phyloP scores from a whole-genome alignment of 108 stramenopile genomes.

The Nannochloropsis salina region DNA sequence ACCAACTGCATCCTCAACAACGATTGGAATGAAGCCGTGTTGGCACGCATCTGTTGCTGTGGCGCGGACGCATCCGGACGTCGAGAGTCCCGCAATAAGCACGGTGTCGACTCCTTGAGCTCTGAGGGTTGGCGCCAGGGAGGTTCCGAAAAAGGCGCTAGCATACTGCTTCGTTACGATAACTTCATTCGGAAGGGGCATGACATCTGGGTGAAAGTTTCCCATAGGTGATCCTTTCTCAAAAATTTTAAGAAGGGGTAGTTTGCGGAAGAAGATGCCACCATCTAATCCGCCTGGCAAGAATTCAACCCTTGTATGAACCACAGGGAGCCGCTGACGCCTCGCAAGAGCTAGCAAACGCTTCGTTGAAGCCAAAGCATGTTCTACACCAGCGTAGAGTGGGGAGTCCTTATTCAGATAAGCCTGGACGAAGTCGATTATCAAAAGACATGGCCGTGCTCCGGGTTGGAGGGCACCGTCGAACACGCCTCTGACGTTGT shows the following conservation, averaged over 20 bases:
- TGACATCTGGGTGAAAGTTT: not conserved
- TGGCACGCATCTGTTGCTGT: conserved; percentile 12
- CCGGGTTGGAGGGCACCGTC: not conserved
- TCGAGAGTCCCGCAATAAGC: not conserved
- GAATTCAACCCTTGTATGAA: conserved; percentile 17
- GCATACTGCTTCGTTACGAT: not conserved
- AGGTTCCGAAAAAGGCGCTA: not conserved
- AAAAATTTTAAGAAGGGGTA: not conserved
- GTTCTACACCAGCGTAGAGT: not conserved
- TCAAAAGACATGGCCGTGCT: not conserved
- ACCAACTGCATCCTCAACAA: not conserved
- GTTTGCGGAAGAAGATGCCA: conserved; percentile 17
- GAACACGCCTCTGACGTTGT: not conserved
- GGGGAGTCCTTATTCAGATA: not conserved
- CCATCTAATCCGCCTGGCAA: not conserved
- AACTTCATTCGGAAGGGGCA: not conserved
- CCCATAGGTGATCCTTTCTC: not conserved
- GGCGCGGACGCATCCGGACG: conserved; percentile 15
- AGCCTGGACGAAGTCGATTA: not conserved
- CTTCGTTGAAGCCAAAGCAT: not conserved
- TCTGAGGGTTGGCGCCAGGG: not conserved
- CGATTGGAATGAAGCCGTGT: not conserved
- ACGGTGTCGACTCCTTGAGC: not conserved
- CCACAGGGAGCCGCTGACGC: not conserved
- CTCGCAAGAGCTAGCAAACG: conserved; percentile 5